phyloP scores from a whole-genome alignment of 1,284 basidiomycete species.

The Sporisorium iseilematis-ciliati region DNA sequence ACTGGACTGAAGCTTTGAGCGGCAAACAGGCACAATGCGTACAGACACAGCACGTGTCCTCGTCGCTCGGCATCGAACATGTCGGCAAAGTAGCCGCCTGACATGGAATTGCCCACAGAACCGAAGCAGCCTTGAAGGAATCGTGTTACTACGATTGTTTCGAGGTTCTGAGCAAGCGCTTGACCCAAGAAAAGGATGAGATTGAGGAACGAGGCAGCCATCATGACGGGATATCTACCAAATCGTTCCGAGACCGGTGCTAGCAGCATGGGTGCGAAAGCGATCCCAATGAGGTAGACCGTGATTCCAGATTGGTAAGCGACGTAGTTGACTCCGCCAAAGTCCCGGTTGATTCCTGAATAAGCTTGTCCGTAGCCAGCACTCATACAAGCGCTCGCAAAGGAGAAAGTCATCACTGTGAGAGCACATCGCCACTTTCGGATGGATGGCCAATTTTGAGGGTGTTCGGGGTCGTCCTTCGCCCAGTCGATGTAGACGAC shows the following conservation, averaged over 20 bases:
- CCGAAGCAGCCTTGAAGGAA: conserved; percentile 65
- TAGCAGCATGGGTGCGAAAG: conserved; percentile 45
- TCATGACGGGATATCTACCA: conserved; percentile 37
- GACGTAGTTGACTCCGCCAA: conserved; percentile 15
- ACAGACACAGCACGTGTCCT: conserved; percentile 70
- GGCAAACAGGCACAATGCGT: conserved; percentile 67
- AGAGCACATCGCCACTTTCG: conserved; percentile 24
- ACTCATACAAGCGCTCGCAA: conserved; percentile 41
- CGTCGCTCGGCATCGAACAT: conserved; percentile 66
- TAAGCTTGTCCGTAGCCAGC: conserved; percentile 25
- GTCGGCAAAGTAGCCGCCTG: conserved; percentile 58
- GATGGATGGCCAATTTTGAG: conserved; percentile 37
- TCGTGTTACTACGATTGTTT: conserved; percentile 61
- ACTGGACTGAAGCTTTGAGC: conserved; percentile 63
- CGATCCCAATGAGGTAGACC: conserved; percentile 37
- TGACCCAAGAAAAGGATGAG: conserved; percentile 52
- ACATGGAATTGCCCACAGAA: conserved; percentile 63
- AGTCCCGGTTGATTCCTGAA: conserved; percentile 15
- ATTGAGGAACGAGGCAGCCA: conserved; percentile 25
- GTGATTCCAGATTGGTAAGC: conserved; percentile 28
- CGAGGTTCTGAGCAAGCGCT: conserved; percentile 54
- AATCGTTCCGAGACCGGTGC: conserved; percentile 43
- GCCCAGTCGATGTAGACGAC: conserved; percentile 45
- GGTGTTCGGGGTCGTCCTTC: conserved; percentile 32
- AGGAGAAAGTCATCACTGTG: conserved; percentile 33